Percentiles rank a stretch among this genome's conserved stretches.
Conservation (phyloP, 106 monocot genomes). For the Dendrobium nobile region DNA sequence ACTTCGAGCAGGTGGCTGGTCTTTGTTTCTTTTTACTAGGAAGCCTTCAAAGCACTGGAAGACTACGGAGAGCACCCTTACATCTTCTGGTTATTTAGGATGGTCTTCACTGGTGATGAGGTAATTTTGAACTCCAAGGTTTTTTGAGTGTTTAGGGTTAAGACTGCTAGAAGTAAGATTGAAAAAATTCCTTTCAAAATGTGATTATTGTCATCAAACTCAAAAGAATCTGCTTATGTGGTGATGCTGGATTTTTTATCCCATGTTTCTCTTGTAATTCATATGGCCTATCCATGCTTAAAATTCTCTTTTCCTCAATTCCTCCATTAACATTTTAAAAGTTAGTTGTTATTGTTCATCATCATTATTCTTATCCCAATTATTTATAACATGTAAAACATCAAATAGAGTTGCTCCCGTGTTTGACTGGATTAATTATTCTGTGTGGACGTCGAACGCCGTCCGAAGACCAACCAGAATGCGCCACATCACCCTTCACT, state of each 20-base stretch:
- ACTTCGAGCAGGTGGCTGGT: conserved; percentile 31
- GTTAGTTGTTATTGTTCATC: too few relatives aligned
- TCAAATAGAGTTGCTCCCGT: too few relatives aligned
- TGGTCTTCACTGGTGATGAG: conserved; percentile 36
- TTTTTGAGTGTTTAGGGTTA: neutral
- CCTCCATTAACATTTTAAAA: too few relatives aligned
- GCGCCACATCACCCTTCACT: too few relatives aligned
- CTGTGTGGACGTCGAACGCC: too few relatives aligned
- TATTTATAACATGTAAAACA: too few relatives aligned
- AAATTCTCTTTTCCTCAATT: neutral
- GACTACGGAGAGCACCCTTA: conserved; percentile 12
- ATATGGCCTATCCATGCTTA: neutral
- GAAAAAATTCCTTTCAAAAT: neutral
- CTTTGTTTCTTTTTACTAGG: conserved; percentile 30
- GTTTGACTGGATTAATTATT: too few relatives aligned
- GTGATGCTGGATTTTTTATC: neutral
- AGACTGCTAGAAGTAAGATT: neutral
- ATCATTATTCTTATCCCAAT: too few relatives aligned
- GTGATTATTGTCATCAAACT: neutral
- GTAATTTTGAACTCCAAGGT: conserved; percentile 11
- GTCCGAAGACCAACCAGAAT: too few relatives aligned
- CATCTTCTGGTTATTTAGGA: conserved; percentile 17
- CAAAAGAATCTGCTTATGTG: too few relatives aligned
- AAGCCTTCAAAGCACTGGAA: conserved; percentile 9
- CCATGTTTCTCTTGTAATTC: neutral